These are phyloP conservation scores for Trametes polyzona DNA, from an alignment of 1,284 basidiomycete species.

Conservation along the genomic window DNA sequence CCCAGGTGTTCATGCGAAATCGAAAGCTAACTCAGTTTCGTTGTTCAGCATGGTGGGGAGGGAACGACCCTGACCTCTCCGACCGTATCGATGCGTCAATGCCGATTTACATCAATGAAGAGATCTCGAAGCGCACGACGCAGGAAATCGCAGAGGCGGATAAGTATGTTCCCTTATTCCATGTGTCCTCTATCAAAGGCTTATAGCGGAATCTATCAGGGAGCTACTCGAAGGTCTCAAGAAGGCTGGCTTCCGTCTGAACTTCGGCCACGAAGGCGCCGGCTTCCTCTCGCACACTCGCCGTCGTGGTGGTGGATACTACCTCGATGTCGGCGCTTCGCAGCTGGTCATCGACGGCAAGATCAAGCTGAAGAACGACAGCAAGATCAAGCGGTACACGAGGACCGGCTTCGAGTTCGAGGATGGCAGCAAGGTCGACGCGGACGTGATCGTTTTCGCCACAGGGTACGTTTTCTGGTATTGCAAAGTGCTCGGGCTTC, in stretches of 20 bases:
- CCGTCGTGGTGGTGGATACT: slow-evolving; percentile 45
- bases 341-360: slow-evolving; percentile 69
- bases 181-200: background rate
- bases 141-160: slow-evolving; percentile 56
- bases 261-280: slow-evolving; percentile 55
- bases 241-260: slow-evolving; percentile 62
- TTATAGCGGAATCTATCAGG: slow-evolving; percentile 36
- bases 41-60: slow-evolving; percentile 51
- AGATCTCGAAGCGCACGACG: slow-evolving; percentile 50
- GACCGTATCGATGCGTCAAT: slow-evolving; percentile 57
- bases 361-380: slow-evolving; percentile 76
- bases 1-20: background rate
- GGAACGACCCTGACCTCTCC: slow-evolving; percentile 49
- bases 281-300: slow-evolving; percentile 52
- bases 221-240: slow-evolving; percentile 59
- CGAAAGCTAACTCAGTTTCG: background rate
- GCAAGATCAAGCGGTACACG: slow-evolving; percentile 56
- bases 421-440: slow-evolving; percentile 64
- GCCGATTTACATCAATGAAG: slow-evolving; percentile 49
- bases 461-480: slow-evolving; percentile 55
- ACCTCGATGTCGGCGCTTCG: slow-evolving; percentile 66
- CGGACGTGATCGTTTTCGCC: slow-evolving; percentile 71
- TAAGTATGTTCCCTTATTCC: slow-evolving; percentile 33
- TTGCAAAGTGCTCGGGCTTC: background rate
- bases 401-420: slow-evolving; percentile 63